A percentile compares a stretch with the other conserved stretches of the same genome.
Conservation (phyloP, 352 stramenopile genomes). For the Phytophthora aleatoria region DNA sequence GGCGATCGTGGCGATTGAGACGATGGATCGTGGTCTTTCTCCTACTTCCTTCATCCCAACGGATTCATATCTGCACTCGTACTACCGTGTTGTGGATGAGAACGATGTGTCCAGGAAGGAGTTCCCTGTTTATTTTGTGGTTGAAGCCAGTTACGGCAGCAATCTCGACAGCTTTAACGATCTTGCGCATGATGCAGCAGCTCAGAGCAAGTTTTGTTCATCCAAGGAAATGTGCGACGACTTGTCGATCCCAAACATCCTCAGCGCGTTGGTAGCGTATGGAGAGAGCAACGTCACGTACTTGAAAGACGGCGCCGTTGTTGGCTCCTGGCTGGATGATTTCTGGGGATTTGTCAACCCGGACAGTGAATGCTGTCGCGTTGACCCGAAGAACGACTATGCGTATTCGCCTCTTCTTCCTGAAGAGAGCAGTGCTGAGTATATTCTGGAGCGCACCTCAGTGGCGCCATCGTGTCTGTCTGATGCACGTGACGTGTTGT, state of each 20-base stretch:
- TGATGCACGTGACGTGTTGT: constrained; percentile 34
- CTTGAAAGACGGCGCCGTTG: constrained; percentile 45
- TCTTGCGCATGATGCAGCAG: constrained; percentile 32
- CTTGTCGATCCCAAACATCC: constrained; percentile 64
- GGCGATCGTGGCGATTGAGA: constrained; percentile 58
- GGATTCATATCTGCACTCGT: constrained; percentile 61
- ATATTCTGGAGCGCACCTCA: constrained; percentile 25
- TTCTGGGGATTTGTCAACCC: constrained; percentile 73
- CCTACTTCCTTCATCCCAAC: constrained; percentile 59
- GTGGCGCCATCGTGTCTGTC: constrained; percentile 47
- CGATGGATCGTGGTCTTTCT: constrained; percentile 58
- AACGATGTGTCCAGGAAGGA: constrained; percentile 51
- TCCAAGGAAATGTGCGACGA: constrained; percentile 65
- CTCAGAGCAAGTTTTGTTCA: constrained; percentile 57
- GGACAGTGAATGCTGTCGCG: constrained; percentile 68
- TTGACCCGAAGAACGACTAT: constrained; percentile 41
- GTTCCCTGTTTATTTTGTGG: constrained; percentile 66
- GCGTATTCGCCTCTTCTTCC: constrained; percentile 49
- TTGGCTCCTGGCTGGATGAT: constrained; percentile 78
- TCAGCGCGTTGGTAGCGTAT: constrained; percentile 47
- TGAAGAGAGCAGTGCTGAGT: constrained; percentile 32
- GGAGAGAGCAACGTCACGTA: constrained; percentile 44
- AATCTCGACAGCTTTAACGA: constrained; percentile 47
- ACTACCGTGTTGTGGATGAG: constrained; percentile 53
- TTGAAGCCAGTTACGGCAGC: constrained; percentile 59